phyloP scores from a whole-genome alignment of 2,329 filamentous ascomycete species.

The Blumeriella jaapii region DNA sequence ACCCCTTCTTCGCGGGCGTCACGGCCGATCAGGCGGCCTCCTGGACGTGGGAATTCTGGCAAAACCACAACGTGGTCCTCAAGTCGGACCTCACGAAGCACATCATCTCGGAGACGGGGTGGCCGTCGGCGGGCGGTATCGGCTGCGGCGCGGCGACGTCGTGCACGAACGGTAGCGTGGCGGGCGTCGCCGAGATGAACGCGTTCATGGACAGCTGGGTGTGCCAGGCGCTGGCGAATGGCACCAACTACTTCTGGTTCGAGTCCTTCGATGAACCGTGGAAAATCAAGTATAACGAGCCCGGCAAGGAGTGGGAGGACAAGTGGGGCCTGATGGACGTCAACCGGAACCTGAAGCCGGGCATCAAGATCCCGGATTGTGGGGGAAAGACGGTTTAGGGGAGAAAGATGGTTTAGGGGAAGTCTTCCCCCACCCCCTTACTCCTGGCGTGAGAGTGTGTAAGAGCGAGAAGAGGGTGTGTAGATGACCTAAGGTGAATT shows the following conservation, averaged over 20 bases:
- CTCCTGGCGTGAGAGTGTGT: too few species aligned
- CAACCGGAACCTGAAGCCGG: slow-evolving; percentile 70
- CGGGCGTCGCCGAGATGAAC: slow-evolving; percentile 72
- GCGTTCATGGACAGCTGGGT: slow-evolving; percentile 79
- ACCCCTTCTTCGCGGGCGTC: slow-evolving; percentile 87
- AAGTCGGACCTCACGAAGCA: slow-evolving; percentile 53
- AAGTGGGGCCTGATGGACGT: slow-evolving; percentile 91
- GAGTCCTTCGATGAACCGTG: slow-evolving; percentile 94
- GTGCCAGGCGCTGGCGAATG: slow-evolving; percentile 66
- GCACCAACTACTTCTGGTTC: slow-evolving; percentile 95
- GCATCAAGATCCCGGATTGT: slow-evolving; percentile 79
- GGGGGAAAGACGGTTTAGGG: slow-evolving; percentile 49
- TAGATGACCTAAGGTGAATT: too few species aligned
- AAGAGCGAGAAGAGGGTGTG: too few species aligned
- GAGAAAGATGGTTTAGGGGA: too few species aligned
- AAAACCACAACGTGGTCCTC: slow-evolving; percentile 51
- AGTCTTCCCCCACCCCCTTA: too few species aligned
- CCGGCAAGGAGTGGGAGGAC: slow-evolving; percentile 73
- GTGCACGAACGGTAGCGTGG: slow-evolving; percentile 60
- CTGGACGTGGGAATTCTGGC: slow-evolving; percentile 83
- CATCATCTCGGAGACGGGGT: slow-evolving; percentile 83
- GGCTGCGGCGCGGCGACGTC: slow-evolving; percentile 51
- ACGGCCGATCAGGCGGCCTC: slow-evolving; percentile 52
- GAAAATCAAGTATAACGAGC: slow-evolving; percentile 66
- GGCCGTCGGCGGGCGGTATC: slow-evolving; percentile 75